Evolutionary conservation across 2,329 filamentous ascomycete genomes (phyloP), one percentile per base, ranked within the genome.

Genomic region (Epichloe sibirici): DNA sequence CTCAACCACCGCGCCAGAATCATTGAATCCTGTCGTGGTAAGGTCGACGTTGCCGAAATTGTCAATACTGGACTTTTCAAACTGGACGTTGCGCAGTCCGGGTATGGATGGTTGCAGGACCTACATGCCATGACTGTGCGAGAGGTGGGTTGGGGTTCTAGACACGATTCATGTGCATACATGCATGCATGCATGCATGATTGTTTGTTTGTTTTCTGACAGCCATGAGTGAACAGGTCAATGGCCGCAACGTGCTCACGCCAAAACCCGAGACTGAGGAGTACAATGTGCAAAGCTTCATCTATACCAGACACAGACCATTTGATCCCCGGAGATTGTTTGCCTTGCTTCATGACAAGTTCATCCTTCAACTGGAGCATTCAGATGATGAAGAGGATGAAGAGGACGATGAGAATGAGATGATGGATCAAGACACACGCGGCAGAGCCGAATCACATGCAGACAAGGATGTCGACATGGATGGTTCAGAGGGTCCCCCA

Each of bases 181-280:
- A 21, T 38, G 35, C 44, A n/a, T 40, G 37, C 28, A 21, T 13
- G 23, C n/a, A 21, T 38, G 35, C 44, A n/a, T 40, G 37, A 6
- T 23, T 9, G 13, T 11, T n/a, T 44, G 42, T 28, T 25, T 45
- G 25, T 31, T 45, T 45, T 5, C 43, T 45, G 43, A 31, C 28
- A 11, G 25, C 25, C 5, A 45, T 57, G 5, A 4, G 2, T 1
- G 7, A 1, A 42, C 8, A 71, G 68, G 68, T 73, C 38, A 74
- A 74, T 45, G 72, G 71, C 0, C 65, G 66, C 15, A 78, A 79
- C 28, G 74, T 75, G 2, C 62, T 83, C 48, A 81, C 79, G 0
- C 82, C 82, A 0, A 86, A 80, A 61, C 85, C 84, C 0, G 84
- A 88, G 67, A 87, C 83, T 0, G 73, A 87, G 51, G 84, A 87